A percentile compares a stretch with the other conserved stretches of the same genome.
phyloP scores from a whole-genome alignment of 768 basidiomycete species.

The Kwoniella sp. region DNA sequence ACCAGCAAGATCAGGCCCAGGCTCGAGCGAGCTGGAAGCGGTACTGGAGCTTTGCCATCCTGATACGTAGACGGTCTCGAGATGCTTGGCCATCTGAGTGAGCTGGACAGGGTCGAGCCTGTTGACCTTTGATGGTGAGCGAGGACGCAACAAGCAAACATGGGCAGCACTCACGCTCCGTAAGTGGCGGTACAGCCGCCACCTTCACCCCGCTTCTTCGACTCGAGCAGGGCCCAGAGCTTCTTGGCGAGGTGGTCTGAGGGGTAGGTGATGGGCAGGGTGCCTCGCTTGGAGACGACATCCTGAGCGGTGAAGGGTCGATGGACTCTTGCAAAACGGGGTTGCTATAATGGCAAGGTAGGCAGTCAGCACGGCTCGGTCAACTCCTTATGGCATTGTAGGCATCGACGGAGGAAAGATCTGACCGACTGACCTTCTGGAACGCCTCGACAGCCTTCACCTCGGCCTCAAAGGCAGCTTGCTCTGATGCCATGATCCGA shows the following conservation, averaged over 20 bases:
- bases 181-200: slow-evolving; percentile 74
- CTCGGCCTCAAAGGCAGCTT: slow-evolving; percentile 68
- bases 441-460: slow-evolving; percentile 80
- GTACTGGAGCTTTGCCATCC: slow-evolving; percentile 83
- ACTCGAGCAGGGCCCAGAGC: slow-evolving; percentile 66
- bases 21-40: slow-evolving; percentile 88
- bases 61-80: slow-evolving; percentile 97
- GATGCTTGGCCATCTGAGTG: slow-evolving; percentile 94
- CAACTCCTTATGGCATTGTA: not conserved
- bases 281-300: slow-evolving; percentile 90
- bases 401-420: not conserved
- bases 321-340: slow-evolving; percentile 78
- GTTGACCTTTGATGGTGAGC: too few species aligned
- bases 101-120: slow-evolving; percentile 97
- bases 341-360: slow-evolving; percentile 56
- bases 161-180: slow-evolving; percentile 73
- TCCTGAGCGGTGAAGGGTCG: slow-evolving; percentile 90
- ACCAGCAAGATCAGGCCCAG: slow-evolving; percentile 97
- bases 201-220: slow-evolving; percentile 59
- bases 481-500: slow-evolving; percentile 38
- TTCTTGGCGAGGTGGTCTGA: slow-evolving; percentile 82
- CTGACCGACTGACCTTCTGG: slow-evolving; percentile 68
- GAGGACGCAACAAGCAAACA: slow-evolving; percentile 6
- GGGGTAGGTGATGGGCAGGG: slow-evolving; percentile 76
- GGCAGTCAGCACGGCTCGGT: too few species aligned